phyloP scores from a whole-genome alignment of 306 rosid genomes.

The Potentilla sterilis region DNA sequence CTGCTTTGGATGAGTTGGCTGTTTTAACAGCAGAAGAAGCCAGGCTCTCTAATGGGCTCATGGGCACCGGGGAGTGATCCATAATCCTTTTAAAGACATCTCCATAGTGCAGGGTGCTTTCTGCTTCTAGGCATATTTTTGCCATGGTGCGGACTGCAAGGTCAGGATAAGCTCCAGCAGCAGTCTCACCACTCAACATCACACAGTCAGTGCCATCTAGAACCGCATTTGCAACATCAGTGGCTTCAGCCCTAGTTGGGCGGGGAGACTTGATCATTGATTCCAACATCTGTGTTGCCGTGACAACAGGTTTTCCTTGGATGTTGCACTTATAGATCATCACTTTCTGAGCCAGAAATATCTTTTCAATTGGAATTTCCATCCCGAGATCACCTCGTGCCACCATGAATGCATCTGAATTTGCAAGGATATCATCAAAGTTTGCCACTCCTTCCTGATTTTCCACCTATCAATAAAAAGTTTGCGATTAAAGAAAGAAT shows the following conservation, averaged over 20 bases:
- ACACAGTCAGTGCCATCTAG: constrained; percentile 93
- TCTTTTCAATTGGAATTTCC: constrained; percentile 99
- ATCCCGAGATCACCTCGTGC: constrained; percentile 99
- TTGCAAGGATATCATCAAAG: constrained; percentile 92
- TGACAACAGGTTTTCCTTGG: constrained; percentile 98
- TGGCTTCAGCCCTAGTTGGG: constrained; percentile 78
- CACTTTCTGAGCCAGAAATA: constrained; percentile 96
- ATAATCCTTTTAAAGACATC: constrained; percentile 77
- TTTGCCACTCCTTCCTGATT: constrained; percentile 99
- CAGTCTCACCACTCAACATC: constrained; percentile 92
- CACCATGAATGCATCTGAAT: constrained; percentile 97
- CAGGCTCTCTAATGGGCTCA: constrained; percentile 87
- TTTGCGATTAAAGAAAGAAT: constrained; percentile 1
- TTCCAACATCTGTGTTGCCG: constrained; percentile 96
- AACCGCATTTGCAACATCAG: constrained; percentile 87
- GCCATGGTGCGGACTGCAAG: constrained; percentile 85
- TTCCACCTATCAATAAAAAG: constrained; percentile 66
- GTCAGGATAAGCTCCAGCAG: constrained; percentile 94
- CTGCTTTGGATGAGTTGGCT: constrained; percentile 77
- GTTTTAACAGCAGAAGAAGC: constrained; percentile 87
- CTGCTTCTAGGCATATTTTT: constrained; percentile 76
- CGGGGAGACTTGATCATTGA: constrained; percentile 78
- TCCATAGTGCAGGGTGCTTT: constrained; percentile 74
- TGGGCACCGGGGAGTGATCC: constrained; percentile 83
- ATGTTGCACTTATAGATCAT: constrained; percentile 98